A percentile compares a stretch with the other conserved stretches of the same genome.
phyloP scores from a whole-genome alignment of 2,329 filamentous ascomycete species.

The Sordariomycetes sp. region DNA sequence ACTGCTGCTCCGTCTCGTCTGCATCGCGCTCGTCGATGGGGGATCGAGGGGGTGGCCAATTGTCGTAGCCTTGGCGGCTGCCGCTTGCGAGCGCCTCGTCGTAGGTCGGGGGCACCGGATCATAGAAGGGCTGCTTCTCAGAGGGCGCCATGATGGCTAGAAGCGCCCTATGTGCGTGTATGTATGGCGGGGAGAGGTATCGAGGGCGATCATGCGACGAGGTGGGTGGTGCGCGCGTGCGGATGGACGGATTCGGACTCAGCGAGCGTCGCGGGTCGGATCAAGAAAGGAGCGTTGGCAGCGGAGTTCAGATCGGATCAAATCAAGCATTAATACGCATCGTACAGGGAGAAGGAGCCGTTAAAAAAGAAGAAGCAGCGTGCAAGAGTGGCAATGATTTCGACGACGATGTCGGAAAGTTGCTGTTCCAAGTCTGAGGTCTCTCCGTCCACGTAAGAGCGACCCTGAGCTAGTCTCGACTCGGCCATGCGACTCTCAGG shows the following conservation, averaged over 20 bases:
- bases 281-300: not conserved
- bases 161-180: not conserved
- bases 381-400: too few relatives aligned
- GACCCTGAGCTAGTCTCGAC: too few relatives aligned
- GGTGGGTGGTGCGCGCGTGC: too few relatives aligned
- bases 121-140: conserved; percentile 31
- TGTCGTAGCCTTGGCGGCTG: conserved; percentile 21
- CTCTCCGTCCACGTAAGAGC: too few relatives aligned
- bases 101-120: conserved; percentile 32
- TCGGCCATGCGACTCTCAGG: too few relatives aligned
- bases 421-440: too few relatives aligned
- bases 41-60: conserved; percentile 20
- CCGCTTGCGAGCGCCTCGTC: conserved; percentile 28
- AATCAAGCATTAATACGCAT: not conserved
- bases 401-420: too few relatives aligned
- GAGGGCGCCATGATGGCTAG: conserved; percentile 17
- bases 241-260: too few relatives aligned
- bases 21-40: conserved; percentile 48
- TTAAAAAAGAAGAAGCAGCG: not conserved
- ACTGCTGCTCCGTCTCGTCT: conserved; percentile 63
- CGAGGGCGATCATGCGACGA: too few relatives aligned
- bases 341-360: not conserved
- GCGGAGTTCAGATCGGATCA: not conserved
- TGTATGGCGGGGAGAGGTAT: not conserved
- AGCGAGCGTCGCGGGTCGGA: too few relatives aligned